These are phyloP conservation scores for Primulina tabacum DNA, from an alignment of 257 asterid species.

Conservation along the genomic window DNA sequence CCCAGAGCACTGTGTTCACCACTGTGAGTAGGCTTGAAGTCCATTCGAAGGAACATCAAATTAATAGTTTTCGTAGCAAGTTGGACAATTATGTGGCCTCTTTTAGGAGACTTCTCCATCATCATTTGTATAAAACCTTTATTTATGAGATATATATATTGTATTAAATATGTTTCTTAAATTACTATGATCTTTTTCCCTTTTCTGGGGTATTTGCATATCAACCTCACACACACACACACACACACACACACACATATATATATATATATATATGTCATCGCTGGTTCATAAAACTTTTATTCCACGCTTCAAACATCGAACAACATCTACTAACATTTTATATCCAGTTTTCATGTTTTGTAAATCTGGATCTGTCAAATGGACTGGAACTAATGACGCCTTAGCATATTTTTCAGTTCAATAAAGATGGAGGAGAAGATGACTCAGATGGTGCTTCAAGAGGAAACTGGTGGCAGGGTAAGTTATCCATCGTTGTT, in stretches of 20 bases:
- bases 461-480: conserved; percentile 68
- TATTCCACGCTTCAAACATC: neutral
- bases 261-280: neutral
- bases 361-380: neutral
- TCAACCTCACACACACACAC: too few relatives aligned
- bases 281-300: neutral
- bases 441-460: conserved; percentile 47
- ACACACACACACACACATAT: too few relatives aligned
- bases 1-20: conserved; percentile 41
- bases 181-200: too few relatives aligned
- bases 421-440: conserved; percentile 37
- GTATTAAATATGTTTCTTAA: too few relatives aligned
- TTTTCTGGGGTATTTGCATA: too few relatives aligned
- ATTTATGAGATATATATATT: too few relatives aligned
- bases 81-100: neutral
- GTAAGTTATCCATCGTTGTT: conserved; percentile 20
- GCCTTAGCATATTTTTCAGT: conserved; percentile 19
- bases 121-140: neutral
- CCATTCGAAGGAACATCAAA: neutral
- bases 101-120: neutral
- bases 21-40: conserved; percentile 43
- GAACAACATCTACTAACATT: neutral
- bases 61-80: neutral
- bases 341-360: neutral
- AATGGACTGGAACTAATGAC: neutral